phyloP scores from a whole-genome alignment of 176 grass and related monocot species.

The Carex cristatella region DNA sequence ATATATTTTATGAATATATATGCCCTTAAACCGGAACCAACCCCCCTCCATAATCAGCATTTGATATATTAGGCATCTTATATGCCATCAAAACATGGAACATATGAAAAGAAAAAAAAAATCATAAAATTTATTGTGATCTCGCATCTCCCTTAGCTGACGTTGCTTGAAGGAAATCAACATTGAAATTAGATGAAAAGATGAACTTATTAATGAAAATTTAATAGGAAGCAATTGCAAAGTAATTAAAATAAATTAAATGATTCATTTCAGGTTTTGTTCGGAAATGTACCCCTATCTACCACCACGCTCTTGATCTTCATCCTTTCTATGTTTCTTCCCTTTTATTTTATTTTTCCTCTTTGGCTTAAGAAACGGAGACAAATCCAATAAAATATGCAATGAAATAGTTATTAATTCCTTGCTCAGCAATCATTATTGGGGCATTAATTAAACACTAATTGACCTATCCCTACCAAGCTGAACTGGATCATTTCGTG shows the following conservation, averaged over 20 bases:
- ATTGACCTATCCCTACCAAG: neutral
- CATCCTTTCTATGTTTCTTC: neutral
- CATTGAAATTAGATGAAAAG: too few species aligned
- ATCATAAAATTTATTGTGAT: too few species aligned
- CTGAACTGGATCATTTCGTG: constrained; percentile 6
- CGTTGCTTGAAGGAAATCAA: too few species aligned
- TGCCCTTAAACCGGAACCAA: too few species aligned
- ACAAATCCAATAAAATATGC: constrained; percentile 11
- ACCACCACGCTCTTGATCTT: neutral
- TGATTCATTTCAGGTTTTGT: neutral
- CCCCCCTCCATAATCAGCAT: too few species aligned
- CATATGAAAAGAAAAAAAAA: too few species aligned
- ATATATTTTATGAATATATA: too few species aligned
- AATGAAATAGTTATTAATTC: neutral
- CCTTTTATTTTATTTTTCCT: neutral
- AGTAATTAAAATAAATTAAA: neutral
- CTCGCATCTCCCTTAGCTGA: too few species aligned
- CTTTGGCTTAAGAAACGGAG: constrained; percentile 9
- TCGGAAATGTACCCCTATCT: neutral
- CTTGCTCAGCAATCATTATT: neutral
- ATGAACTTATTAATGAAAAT: neutral
- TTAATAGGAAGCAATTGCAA: neutral
- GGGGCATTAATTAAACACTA: constrained; percentile 1
- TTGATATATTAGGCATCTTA: too few species aligned
- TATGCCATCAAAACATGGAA: too few species aligned